Base-by-base conservation (phyloP, 2,329 filamentous ascomycete species). In the Bipolaris zeicola region DNA sequence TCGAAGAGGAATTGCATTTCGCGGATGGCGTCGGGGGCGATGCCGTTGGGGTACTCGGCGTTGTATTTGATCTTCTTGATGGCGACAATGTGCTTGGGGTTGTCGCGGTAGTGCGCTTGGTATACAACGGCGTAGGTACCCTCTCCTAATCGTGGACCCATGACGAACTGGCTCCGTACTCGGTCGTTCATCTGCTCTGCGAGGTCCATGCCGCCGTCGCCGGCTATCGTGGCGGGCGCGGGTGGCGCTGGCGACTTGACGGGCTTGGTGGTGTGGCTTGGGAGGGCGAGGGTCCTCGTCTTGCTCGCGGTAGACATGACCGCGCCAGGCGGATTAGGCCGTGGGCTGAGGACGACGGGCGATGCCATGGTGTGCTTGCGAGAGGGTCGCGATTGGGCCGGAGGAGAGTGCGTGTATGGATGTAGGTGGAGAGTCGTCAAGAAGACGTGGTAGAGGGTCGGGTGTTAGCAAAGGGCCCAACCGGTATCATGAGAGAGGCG, bases 111-210 rank as follows among this genome's bases (percentile, higher is more conserved):
- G 77, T 94, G 90, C 50, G 93, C 95, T 50, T 93, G 87, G 81
- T 92, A 97, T 70, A 99, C 95, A 70, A 96, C 89, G 74, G 95
- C 95, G 76, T 99, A 99, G 62, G 95, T 98, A 80, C 95, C 95
- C 78, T 96, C 92, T 76, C 95, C 95, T 58, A 99, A 86, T 73
- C 95, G 95, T 75, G 90, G 92, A 71, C 91, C 91, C 81, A 96
- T 96, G 64, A 95, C 85, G 76, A 96, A 99, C 81, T 95, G 96
- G 65, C 85, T 84, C 76, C 92, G 92, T 70, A 80, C 76, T 34
- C 78, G 69, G 7, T 77, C 73, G 62, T 83, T 82, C 62, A 82
- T 77, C 57, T 80, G 76, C 62, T 81, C 80, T 10, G 80, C 78
- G 4, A 82, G 68, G 58, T 83, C 75, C 37, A 66, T 61, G 16